Evolutionary conservation across 2,329 filamentous ascomycete genomes (phyloP).

Genomic region (Venturiaceae sp.): DNA sequence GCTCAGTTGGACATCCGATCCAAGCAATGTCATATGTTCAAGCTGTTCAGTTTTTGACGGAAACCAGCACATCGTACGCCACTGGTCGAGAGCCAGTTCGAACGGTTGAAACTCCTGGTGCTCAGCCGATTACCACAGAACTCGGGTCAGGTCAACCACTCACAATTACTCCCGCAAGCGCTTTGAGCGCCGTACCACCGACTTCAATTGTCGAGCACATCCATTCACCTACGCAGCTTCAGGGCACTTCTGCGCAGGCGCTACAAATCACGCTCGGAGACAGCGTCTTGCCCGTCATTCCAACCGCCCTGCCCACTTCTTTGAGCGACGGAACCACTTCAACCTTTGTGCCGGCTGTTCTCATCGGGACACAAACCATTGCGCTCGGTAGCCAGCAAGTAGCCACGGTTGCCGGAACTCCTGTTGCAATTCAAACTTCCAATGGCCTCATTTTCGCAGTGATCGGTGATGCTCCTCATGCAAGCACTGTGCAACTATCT

Average conservation of each 20-base stretch:
- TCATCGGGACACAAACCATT: not conserved
- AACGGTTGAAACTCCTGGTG: not conserved
- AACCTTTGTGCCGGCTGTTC: not conserved
- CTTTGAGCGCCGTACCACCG: not conserved
- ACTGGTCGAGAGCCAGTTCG: not conserved
- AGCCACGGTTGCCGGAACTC: not conserved
- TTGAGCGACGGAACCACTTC: not conserved
- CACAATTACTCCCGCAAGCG: not conserved
- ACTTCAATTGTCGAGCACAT: not conserved
- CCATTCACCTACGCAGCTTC: not conserved
- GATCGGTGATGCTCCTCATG: not conserved
- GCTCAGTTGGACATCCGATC: not conserved
- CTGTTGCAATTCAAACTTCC: not conserved
- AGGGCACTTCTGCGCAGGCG: not conserved
- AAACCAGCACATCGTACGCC: not conserved
- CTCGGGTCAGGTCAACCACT: not conserved
- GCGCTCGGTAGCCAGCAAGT: not conserved
- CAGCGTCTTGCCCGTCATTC: not conserved
- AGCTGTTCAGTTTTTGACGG: conserved; percentile 3
- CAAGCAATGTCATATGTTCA: not conserved
- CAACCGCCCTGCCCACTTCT: not conserved
- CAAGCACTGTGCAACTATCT: not conserved
- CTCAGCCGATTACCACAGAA: not conserved
- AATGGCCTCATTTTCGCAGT: not conserved
- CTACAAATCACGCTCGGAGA: not conserved